Evolutionary conservation across 495 filamentous ascomycete species (phyloP), one percentile per base, ranked within the genome.

Genomic region (Penicillium lividum): DNA sequence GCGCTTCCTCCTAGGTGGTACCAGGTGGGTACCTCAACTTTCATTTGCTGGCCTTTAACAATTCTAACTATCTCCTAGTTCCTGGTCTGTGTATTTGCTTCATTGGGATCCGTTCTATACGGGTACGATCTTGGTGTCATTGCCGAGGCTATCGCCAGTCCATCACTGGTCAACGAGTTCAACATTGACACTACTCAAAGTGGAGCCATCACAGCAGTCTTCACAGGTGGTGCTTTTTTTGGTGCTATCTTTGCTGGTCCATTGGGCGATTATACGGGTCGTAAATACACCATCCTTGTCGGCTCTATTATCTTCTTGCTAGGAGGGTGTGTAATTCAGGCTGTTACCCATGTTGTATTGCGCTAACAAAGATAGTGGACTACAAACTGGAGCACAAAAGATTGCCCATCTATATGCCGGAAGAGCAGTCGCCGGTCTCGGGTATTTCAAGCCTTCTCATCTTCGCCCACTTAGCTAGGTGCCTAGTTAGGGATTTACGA

Each of bases 161-260:
- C 57, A 16, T 66, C 60, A 60, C 55, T 65, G 7, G 40, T 58
- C 42, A 54, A 55, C 18, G 46, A 49, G 22, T 65, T 65, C 43
- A 66, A 80, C 7, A 72, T 82, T 2, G 75, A 68, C 54, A 64
- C 73, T 47, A 51, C 47, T 13, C 68, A 86, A 60, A n/a, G 79
- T 47, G 84, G 84, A 38, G 79, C 82, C 25, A 83, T 86, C 1
- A 83, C 86, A 13, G 83, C 82, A 0, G 71, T 86, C 7, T 87
- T 86, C 68, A 87, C 82, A 0, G 62, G 56, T 9, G 62, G 68
- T 29, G 65, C 62, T 7, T 69, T 71, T 53, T 60, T 61, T 30
- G 67, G 68, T 15, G 58, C 64, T 7, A 57, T 51, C 43, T 51
- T 58, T 55, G 40, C 36, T 7, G 55, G 55, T 51, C 55, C 55